These are phyloP conservation scores for Collybiopsis confluens DNA, from an alignment of 768 basidiomycete genomes.

Conservation along the genomic window DNA sequence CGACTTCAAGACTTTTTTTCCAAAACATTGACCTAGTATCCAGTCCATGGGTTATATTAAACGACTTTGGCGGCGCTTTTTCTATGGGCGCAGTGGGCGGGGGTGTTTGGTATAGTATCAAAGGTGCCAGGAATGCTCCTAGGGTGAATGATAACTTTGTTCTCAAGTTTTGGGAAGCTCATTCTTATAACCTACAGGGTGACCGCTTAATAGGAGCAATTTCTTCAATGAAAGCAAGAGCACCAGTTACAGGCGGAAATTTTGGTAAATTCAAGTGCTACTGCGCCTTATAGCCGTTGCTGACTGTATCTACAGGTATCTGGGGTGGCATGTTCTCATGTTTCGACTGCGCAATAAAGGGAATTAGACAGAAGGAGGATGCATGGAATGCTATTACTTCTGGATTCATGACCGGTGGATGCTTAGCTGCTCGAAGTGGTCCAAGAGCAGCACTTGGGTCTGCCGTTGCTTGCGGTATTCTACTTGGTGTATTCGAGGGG, in stretches of 20 bases:
- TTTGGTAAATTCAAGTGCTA: conserved; percentile 59
- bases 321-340: conserved; percentile 86
- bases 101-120: conserved; percentile 98
- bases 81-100: conserved; percentile 98
- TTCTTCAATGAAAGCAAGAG: conserved; percentile 95
- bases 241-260: conserved; percentile 97
- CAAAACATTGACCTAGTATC: not conserved
- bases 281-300: not conserved
- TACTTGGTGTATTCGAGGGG: conserved; percentile 92
- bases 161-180: not conserved
- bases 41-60: conserved; percentile 98
- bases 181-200: conserved; percentile 46
- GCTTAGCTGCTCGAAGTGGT: conserved; percentile 89
- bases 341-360: conserved; percentile 98
- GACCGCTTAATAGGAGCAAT: conserved; percentile 92
- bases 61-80: conserved; percentile 97
- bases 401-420: conserved; percentile 98
- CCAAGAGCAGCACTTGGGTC: conserved; percentile 87
- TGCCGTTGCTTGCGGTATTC: conserved; percentile 94
- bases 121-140: conserved; percentile 95
- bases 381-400: conserved; percentile 79
- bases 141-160: conserved; percentile 48
- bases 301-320: not conserved
- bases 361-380: conserved; percentile 94
- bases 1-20: not conserved